Evolutionary conservation across 345 rosid genomes (phyloP).

Genomic region (Melaleuca alternifolia): DNA sequence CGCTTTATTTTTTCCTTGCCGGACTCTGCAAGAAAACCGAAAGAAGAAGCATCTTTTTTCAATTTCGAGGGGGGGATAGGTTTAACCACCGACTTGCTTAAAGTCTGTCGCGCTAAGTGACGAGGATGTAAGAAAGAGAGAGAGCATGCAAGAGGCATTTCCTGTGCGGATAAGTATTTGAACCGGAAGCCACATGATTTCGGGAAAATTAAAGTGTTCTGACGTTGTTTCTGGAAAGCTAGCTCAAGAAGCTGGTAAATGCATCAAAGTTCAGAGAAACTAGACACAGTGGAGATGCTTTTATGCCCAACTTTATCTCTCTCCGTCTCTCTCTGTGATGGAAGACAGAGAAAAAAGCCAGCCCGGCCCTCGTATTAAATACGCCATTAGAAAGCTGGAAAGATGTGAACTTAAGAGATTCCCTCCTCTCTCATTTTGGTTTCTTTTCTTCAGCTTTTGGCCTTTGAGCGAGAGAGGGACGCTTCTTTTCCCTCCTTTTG

Average conservation of each 20-base stretch:
- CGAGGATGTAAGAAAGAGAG: not conserved
- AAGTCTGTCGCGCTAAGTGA: not conserved
- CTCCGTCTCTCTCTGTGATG: not conserved
- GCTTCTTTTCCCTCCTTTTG: not conserved
- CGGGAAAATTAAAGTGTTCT: not conserved
- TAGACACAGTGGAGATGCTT: not conserved
- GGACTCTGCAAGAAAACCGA: not conserved
- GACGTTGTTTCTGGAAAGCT: not conserved
- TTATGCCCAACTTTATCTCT: not conserved
- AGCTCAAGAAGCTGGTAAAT: not conserved
- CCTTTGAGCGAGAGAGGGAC: not conserved
- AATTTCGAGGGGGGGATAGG: not conserved
- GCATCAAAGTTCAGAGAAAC: not conserved
- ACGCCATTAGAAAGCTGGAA: not conserved
- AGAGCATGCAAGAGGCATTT: not conserved
- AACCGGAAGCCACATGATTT: not conserved
- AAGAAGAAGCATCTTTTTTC: not conserved
- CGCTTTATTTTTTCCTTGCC: not conserved
- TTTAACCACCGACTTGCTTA: not conserved
- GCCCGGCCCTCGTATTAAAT: not conserved
- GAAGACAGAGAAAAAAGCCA: not conserved
- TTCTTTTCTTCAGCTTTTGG: not conserved
- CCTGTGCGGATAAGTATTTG: not conserved
- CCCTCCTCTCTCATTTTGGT: not conserved
- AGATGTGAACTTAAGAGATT: not conserved